Evolutionary conservation across 176 grass and related monocot species (phyloP).

Genomic region (Carex myosuroides): DNA sequence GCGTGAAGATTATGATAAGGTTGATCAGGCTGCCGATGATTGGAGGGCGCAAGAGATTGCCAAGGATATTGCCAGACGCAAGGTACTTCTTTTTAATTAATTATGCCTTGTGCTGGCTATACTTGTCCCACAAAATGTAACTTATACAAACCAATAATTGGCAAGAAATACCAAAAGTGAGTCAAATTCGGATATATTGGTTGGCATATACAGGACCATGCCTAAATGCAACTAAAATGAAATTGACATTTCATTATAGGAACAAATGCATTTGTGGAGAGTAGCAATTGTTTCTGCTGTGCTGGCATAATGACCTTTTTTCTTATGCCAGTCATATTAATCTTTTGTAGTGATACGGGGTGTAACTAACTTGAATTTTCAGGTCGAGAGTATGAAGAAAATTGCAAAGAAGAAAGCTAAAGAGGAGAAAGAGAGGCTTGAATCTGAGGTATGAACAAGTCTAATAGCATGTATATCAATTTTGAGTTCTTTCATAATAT

Average conservation of each 20-base stretch:
- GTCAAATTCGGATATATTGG: background rate
- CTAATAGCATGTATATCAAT: background rate
- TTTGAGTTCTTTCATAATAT: background rate
- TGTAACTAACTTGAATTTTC: constrained; percentile 11
- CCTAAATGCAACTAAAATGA: background rate
- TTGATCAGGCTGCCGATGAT: constrained; percentile 82
- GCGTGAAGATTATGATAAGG: constrained; percentile 49
- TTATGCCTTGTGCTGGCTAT: background rate
- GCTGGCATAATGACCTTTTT: background rate
- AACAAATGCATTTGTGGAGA: background rate
- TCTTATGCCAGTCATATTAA: background rate
- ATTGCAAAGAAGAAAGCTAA: constrained; percentile 86
- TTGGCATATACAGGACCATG: background rate
- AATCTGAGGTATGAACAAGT: constrained; percentile 60
- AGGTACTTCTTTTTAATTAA: constrained; percentile 32
- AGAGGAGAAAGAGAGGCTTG: constrained; percentile 74
- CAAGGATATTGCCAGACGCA: constrained; percentile 70
- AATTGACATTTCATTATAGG: background rate
- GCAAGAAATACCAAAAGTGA: background rate
- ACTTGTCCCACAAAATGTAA: background rate
- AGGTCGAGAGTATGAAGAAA: constrained; percentile 85
- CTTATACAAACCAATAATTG: background rate
- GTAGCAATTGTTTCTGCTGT: background rate
- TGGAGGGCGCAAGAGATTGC: constrained; percentile 86
- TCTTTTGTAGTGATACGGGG: background rate